phyloP scores from a whole-genome alignment of 2,329 filamentous ascomycete genomes.

The Alternaria longipes region DNA sequence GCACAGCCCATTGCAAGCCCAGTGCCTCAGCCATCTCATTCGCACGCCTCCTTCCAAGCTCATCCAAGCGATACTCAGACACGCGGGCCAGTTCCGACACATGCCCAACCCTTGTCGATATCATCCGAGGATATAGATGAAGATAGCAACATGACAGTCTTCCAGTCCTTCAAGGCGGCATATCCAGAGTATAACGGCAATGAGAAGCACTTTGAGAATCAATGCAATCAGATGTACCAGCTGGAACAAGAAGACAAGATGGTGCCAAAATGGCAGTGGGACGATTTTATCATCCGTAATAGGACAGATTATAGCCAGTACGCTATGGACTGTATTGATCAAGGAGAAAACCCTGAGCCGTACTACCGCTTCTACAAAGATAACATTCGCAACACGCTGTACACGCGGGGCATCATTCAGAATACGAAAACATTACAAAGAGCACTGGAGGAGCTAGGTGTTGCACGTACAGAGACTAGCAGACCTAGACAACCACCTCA shows the following conservation, averaged over 20 bases:
- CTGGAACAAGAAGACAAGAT: slow-evolving; percentile 44
- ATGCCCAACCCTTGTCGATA: not conserved
- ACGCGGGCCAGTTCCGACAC: not conserved
- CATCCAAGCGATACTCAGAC: not conserved
- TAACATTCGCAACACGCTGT: slow-evolving; percentile 37
- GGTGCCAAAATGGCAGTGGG: slow-evolving; percentile 52
- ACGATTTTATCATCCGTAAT: slow-evolving; percentile 51
- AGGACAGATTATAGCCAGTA: slow-evolving; percentile 45
- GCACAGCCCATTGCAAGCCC: not conserved
- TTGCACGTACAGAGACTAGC: not conserved
- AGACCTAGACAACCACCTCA: not conserved
- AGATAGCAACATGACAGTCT: slow-evolving; percentile 19
- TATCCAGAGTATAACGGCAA: slow-evolving; percentile 51
- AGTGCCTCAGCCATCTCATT: not conserved
- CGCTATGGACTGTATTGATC: slow-evolving; percentile 28
- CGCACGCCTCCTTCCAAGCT: not conserved
- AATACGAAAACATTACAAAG: slow-evolving; percentile 26
- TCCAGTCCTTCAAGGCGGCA: slow-evolving; percentile 39
- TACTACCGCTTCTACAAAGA: slow-evolving; percentile 50
- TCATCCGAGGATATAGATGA: not conserved
- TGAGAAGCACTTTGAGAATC: slow-evolving; percentile 42
- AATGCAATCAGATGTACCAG: slow-evolving; percentile 40
- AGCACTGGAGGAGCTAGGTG: slow-evolving; percentile 35
- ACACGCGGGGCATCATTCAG: slow-evolving; percentile 35
- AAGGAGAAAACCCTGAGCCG: slow-evolving; percentile 34